These are phyloP conservation scores for Cucurbita pepo DNA, from an alignment of 306 rosid species.

Conservation along the genomic window DNA sequence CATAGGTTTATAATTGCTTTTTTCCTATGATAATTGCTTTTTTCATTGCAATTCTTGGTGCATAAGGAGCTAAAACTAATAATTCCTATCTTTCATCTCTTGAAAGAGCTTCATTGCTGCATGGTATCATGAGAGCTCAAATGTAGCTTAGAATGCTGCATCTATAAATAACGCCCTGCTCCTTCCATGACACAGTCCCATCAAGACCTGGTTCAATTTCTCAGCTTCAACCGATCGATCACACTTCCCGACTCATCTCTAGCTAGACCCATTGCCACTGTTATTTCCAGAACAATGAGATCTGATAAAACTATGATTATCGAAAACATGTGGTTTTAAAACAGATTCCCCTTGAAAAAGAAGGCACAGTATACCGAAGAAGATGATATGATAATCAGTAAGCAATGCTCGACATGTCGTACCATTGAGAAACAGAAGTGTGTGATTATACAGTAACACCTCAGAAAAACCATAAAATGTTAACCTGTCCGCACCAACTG, in stretches of 20 bases:
- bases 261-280: slow-evolving; percentile 16
- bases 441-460: not conserved
- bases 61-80: not conserved
- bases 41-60: not conserved
- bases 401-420: not conserved
- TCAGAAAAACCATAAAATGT: not conserved
- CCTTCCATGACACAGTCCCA: slow-evolving; percentile 42
- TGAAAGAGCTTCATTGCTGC: slow-evolving; percentile 76
- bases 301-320: slow-evolving; percentile 10
- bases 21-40: too few relatives aligned
- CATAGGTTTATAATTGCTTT: not conserved
- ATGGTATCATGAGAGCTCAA: slow-evolving; percentile 82
- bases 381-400: not conserved
- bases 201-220: slow-evolving; percentile 52
- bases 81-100: slow-evolving; percentile 62
- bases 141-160: slow-evolving; percentile 32
- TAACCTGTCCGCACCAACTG: not conserved
- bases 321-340: not conserved
- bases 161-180: slow-evolving; percentile 38
- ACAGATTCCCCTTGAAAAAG: not conserved
- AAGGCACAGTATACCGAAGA: not conserved
- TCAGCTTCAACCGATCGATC: slow-evolving; percentile 32
- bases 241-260: slow-evolving; percentile 75
- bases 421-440: not conserved
- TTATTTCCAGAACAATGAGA: slow-evolving; percentile 28